Base-by-base conservation (phyloP, 768 basidiomycete genomes). In the Pulveroboletus ravenelii region DNA sequence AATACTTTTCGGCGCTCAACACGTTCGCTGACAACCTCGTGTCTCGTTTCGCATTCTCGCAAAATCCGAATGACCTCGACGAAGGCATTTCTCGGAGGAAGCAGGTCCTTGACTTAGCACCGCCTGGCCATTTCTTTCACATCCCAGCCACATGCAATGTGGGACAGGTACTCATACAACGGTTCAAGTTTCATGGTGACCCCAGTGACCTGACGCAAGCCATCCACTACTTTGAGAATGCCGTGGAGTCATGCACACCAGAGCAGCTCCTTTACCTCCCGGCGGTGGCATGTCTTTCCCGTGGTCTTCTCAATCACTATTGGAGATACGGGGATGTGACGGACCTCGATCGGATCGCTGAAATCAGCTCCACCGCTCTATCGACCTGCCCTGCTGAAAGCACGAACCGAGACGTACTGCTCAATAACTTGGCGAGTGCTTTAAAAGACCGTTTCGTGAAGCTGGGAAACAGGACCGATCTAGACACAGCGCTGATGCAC, bases 51-150 rank as follows among this genome's bases (percentile, higher is more conserved):
- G 15, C 53, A 25, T 56, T 32, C n/a, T 53, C 48, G 5, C 48
- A 65, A 37, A 52, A 64, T 27, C 41, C 50, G 13, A 36, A 46
- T 6, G 67, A 69, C 40, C 51, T 72, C 18, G 51, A 63, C 17
- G 59, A 65, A 38, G 58, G 60, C 14, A 51, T 73, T 40, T 20
- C 42, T 6, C 35, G 45, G 14, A 43, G 31, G 27, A 50, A 52
- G 50, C 51, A 54, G 29, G 46, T 59, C 30, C 57, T 68, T 7
- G 43, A 54, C n/a, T 34, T 65, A 17, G 56, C 58, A 14, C 55
- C 60, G 17, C 50, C 62, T 25, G 61, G 51, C 5, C 59, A 66
- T 45, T 38, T 53, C 20, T 47, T 48, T 31, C 58, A 53, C 18
- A 50, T 62, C 12, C 6, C 30, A 1, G 45, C 35, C 15, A 37